Percentiles rank a stretch among this genome's conserved stretches.
These are phyloP conservation scores for Epichloe hybrida DNA, from an alignment of 2,329 filamentous ascomycete genomes.

Conservation along the genomic window DNA sequence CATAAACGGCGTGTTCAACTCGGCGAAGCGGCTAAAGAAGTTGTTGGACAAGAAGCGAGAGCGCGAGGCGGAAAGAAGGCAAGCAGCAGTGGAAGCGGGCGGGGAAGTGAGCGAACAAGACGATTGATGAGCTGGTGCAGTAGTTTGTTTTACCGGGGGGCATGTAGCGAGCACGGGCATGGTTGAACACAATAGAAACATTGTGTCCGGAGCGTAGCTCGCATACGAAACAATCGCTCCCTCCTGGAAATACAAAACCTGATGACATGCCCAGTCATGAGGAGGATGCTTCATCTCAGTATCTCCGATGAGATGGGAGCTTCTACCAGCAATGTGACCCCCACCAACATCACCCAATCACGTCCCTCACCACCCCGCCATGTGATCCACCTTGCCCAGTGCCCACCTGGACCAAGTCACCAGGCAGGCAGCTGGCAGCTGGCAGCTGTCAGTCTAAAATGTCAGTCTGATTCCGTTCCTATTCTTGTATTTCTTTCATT, in stretches of 20 bases:
- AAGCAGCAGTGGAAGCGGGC: constrained; percentile 36
- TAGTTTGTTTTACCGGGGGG: no score
- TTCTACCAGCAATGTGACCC: not conserved
- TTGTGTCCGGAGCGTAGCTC: not conserved
- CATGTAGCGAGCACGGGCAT: not conserved
- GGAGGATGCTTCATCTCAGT: not conserved
- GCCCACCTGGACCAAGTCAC: constrained; percentile 7
- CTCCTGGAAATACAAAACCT: not conserved
- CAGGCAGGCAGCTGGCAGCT: constrained; percentile 6
- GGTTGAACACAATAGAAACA: not conserved
- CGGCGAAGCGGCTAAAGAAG: constrained; percentile 69
- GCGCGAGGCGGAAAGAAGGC: constrained; percentile 42
- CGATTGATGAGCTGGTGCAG: constrained; percentile 8
- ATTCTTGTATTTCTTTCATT: not conserved
- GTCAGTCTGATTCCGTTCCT: not conserved
- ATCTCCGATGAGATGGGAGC: not conserved
- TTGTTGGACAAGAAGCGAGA: constrained; percentile 62
- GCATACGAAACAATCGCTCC: not conserved
- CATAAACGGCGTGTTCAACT: constrained; percentile 82
- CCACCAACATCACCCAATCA: not conserved
- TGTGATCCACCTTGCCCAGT: constrained; percentile 15
- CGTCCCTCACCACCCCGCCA: constrained; percentile 8
- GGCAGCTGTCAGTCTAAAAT: not conserved
- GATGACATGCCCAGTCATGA: not conserved
- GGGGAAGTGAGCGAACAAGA: constrained; percentile 35